Evolutionary conservation across 1,139 yeast genomes (phyloP).

Genomic region (Geotrichum restrictum): DNA sequence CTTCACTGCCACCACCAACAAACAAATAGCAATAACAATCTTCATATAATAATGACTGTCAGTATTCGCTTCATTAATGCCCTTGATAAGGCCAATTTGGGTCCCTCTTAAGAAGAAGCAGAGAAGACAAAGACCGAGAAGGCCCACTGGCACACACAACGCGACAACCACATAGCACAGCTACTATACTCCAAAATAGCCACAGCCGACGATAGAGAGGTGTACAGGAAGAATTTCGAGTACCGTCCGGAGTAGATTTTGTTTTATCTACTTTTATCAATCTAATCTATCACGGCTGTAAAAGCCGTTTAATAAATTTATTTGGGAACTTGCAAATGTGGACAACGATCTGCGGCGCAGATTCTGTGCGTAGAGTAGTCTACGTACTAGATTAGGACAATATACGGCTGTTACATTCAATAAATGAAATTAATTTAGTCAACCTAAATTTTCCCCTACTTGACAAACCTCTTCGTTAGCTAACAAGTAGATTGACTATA

Average conservation of each 20-base stretch:
- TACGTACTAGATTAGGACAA: no score
- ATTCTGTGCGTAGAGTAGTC: background rate
- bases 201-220: constrained; percentile 40
- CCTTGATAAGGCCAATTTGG: constrained; percentile 45
- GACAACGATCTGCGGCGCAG: background rate
- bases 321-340: no score
- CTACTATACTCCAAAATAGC: constrained; percentile 55
- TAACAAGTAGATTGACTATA: no score
- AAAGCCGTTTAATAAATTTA: no score
- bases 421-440: background rate
- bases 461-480: no score
- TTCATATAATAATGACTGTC: constrained; percentile 21
- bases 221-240: constrained; percentile 24
- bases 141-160: constrained; percentile 56
- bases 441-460: background rate
- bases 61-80: constrained; percentile 43
- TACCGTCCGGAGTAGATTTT: no score
- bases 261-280: constrained; percentile 5
- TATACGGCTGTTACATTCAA: background rate
- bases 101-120: constrained; percentile 45
- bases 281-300: constrained; percentile 20
- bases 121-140: constrained; percentile 44
- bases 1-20: background rate
- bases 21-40: background rate
- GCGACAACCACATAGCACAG: constrained; percentile 57